Evolutionary conservation across 208 protist genomes (phyloP), one percentile per base, ranked within the genome.

Genomic region (Wallacemonas sp.): DNA sequence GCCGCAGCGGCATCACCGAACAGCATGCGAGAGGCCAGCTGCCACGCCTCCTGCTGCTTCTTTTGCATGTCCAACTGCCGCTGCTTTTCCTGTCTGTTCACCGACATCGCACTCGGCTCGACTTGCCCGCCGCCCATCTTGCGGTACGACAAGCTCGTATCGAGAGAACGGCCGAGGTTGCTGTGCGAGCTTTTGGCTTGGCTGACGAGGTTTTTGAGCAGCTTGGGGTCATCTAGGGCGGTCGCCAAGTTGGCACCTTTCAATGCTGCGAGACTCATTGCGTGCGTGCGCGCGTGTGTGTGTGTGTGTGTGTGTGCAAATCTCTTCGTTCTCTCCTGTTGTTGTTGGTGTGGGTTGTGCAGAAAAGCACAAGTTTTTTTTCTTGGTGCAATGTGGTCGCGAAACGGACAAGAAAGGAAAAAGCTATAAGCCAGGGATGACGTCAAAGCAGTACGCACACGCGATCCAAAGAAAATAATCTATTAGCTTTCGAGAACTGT

Each of bases 151-250:
- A 83, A 22, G 30, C 69, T 75, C 1, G 70, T 72, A 55, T 93
- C 86, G 41, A 90, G 77, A 26, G 76, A 72, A 27, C 86, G 75
- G 15, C 86, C 86, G 9, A 88, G 68, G 24, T 72, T 78, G 61
- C 86, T 90, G 63, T 86, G 80, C 0, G 73, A 78, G 31, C 80
- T 81, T 65, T 86, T 81, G 0, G 78, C 78, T 4, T 74, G 62
- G 31, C 75, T 77, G 41, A 88, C 68, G n/a, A 93, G 44, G 24
- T 28, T 62, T 28, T 63, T 28, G 34, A 93, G 70, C 17, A 82
- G 74, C 42, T 75, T 58, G 1, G 72, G 67, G 62, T 93, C 82
- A 69, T 93, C 86, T 0, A 90, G 56, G 14, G 27, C 38, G 24
- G 9, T 71, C 21, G 45, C 42, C 9, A n/a, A 31, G 5, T 14